Conservation (phyloP, 192 early-diverging fungal genomes). For the Dissophora globulifera region DNA sequence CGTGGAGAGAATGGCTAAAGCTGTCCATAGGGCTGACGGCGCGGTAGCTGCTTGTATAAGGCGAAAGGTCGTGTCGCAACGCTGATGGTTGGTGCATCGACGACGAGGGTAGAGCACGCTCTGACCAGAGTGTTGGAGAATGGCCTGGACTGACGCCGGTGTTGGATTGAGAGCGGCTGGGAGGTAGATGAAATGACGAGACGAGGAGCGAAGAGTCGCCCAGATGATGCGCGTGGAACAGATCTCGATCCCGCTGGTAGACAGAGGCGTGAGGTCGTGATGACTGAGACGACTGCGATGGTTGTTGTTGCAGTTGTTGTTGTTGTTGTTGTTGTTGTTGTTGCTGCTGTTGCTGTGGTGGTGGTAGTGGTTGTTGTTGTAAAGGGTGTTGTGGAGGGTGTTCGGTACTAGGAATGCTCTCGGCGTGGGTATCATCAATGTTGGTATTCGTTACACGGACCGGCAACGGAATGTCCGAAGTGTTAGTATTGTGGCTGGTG, state of each 20-base stretch:
- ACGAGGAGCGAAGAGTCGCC: neutral
- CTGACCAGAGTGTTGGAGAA: constrained; percentile 18
- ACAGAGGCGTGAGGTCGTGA: neutral
- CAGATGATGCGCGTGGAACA: too few relatives aligned
- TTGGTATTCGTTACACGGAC: too few relatives aligned
- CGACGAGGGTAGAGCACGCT: neutral
- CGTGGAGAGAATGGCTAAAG: too few relatives aligned
- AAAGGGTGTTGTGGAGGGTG: too few relatives aligned
- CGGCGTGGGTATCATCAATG: too few relatives aligned
- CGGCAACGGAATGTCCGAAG: too few relatives aligned
- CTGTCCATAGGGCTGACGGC: too few relatives aligned
- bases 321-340: constrained; percentile 1
- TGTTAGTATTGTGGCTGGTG: too few relatives aligned
- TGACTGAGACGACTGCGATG: neutral
- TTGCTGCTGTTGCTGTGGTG: neutral
- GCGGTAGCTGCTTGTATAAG: constrained; percentile 3
- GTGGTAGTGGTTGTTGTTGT: too few relatives aligned
- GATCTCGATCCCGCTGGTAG: too few relatives aligned
- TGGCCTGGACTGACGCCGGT: constrained; percentile 6
- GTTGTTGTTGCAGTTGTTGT: constrained; percentile 4
- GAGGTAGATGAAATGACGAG: neutral
- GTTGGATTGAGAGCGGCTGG: neutral
- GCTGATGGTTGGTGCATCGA: neutral
- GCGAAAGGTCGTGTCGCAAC: neutral
- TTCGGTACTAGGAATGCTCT: too few relatives aligned